Base-by-base conservation (phyloP, 73 alveolate genomes). In the Tetrahymena borealis region DNA sequence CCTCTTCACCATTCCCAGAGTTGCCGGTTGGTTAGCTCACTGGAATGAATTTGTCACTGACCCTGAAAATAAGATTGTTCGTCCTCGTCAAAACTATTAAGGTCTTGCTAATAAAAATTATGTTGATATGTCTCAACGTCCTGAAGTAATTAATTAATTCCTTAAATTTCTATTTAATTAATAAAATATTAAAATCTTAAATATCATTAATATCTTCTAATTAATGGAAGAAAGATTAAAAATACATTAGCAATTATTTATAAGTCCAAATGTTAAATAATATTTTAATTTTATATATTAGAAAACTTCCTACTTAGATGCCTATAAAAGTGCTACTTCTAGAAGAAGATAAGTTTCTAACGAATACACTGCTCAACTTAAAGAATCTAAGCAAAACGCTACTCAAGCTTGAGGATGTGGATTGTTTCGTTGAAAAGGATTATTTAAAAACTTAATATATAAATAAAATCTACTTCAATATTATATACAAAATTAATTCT, bases 11-110 rank as follows among this genome's bases (percentile, higher is more conserved):
- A 94, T 97, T 78, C 99, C 99, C 13, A 96, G 99, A 94, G 94
- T 97, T 39, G 97, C 98, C 37, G 99, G 99, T 79, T 97, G 99
- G 99, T 92, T 97, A 32, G 97, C 99, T 20, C 99, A 97, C 92
- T 97, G 99, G 98, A 78, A 40, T 35, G 99, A 97, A 90, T 97
- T 97, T 96, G 94, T 94, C 35, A 97, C 95, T 90, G 99, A 97
- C 92, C 99, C 99, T 33, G 99, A 97, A 90, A 96, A 96, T 94
- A 95, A 96, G 90, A 97, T 97, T 43, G 98, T 97, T 38, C 91
- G 99, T 78, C 99, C 99, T 38, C 95, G 98, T 92, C 97, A 96
- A 94, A 95, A 96, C 91, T 97, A 97, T 96, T 39, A 95, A 90
- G 99, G 98, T 41, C 92, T 94, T 91, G 33, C 95, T 78, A 92